Conservation (phyloP, 345 rosid species). For the Arabidopsis arenosa region DNA sequence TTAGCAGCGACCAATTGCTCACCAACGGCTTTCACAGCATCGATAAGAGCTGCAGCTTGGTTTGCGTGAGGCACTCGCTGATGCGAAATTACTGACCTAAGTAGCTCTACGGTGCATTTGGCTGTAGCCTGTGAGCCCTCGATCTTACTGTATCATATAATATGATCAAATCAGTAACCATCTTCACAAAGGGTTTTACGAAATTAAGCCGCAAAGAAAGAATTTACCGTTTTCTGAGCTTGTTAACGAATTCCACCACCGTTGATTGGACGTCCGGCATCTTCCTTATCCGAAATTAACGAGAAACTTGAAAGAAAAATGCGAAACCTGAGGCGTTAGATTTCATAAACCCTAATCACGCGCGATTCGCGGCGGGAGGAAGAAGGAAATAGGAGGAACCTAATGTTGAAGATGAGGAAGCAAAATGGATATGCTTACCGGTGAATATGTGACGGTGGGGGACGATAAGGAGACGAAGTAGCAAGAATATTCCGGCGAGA, state of each 20-base stretch:
- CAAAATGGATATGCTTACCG: slow-evolving; percentile 29
- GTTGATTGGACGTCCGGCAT: slow-evolving; percentile 91
- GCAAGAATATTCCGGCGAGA: slow-evolving; percentile 42
- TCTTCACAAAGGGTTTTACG: slow-evolving; percentile 14
- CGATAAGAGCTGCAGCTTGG: slow-evolving; percentile 86
- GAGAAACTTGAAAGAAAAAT: slow-evolving; percentile 28
- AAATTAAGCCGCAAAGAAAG: background rate
- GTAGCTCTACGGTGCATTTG: slow-evolving; percentile 77
- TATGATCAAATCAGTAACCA: background rate
- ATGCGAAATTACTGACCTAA: slow-evolving; percentile 89
- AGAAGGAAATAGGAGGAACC: background rate
- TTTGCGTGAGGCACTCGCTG: slow-evolving; percentile 80
- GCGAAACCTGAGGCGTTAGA: slow-evolving; percentile 22
- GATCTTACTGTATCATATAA: slow-evolving; percentile 62
- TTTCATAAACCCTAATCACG: slow-evolving; percentile 37
- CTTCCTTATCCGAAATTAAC: slow-evolving; percentile 43
- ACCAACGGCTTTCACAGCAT: slow-evolving; percentile 80
- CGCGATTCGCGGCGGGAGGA: slow-evolving; percentile 3
- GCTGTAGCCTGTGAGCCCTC: slow-evolving; percentile 98
- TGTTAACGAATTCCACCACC: slow-evolving; percentile 76
- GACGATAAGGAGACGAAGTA: slow-evolving; percentile 31
- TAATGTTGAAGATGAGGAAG: background rate
- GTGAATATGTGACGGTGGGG: slow-evolving; percentile 32
- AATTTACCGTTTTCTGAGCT: slow-evolving; percentile 81
- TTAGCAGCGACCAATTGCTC: slow-evolving; percentile 84